These are phyloP conservation scores for Sanguinoderma infundibulare DNA, from an alignment of 1,284 basidiomycete genomes.

Conservation along the genomic window DNA sequence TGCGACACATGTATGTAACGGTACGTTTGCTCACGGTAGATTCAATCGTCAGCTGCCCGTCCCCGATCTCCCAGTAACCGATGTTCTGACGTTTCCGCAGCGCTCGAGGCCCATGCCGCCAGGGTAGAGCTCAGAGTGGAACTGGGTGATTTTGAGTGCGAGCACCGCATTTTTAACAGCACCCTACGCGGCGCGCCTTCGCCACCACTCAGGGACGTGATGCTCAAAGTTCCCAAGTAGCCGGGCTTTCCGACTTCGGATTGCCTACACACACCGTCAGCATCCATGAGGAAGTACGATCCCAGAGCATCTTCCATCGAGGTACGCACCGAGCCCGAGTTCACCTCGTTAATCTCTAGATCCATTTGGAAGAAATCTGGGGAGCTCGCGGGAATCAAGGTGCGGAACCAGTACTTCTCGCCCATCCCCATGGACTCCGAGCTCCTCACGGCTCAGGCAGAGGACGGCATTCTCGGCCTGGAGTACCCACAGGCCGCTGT, in stretches of 20 bases:
- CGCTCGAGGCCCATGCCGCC: constrained; percentile 53
- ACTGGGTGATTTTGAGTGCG: constrained; percentile 50
- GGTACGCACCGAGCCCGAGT: no score
- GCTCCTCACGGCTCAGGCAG: no score
- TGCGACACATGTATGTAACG: not conserved
- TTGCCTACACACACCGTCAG: no score
- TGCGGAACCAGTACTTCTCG: no score
- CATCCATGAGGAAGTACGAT: no score
- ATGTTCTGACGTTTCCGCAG: constrained; percentile 32
- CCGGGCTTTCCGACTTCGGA: constrained; percentile 13
- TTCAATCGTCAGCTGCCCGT: constrained; percentile 26
- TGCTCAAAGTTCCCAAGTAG: not conserved
- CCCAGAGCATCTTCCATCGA: no score
- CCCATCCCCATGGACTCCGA: no score
- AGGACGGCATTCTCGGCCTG: no score
- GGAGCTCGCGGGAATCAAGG: no score
- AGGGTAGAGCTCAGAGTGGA: constrained; percentile 54
- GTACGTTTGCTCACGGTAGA: constrained; percentile 23
- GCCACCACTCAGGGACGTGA: constrained; percentile 23
- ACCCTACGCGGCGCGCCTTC: constrained; percentile 18
- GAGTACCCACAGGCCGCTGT: no score
- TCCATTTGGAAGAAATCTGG: no score
- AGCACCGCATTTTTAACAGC: constrained; percentile 35
- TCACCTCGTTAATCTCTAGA: no score
- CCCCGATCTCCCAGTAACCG: constrained; percentile 36